These are phyloP conservation scores for Leptographium procerum DNA, from an alignment of 2,329 filamentous ascomycete species.

Conservation along the genomic window DNA sequence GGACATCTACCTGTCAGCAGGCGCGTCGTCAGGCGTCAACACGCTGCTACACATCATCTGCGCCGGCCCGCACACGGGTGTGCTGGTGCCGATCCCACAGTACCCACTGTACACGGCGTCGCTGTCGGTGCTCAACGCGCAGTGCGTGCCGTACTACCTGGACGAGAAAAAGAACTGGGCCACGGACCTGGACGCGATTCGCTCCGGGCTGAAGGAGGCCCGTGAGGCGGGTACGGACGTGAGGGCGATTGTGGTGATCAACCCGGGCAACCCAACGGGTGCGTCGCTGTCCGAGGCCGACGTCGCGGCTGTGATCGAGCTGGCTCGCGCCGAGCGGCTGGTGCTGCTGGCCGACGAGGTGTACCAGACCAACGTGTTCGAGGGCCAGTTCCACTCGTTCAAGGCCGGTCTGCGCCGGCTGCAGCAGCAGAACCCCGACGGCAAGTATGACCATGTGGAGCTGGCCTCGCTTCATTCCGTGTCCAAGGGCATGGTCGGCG, in stretches of 20 bases:
- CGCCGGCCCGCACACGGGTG: conserved; percentile 61
- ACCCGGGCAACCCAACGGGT: conserved; percentile 95
- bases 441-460: conserved; percentile 74
- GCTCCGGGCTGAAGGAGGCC: conserved; percentile 60
- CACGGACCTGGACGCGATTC: conserved; percentile 73
- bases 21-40: conserved; percentile 90
- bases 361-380: conserved; percentile 98
- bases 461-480: conserved; percentile 86
- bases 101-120: conserved; percentile 97
- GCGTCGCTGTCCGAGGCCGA: conserved; percentile 70
- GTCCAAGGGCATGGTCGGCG: conserved; percentile 97
- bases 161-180: conserved; percentile 82
- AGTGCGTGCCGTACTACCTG: conserved; percentile 85
- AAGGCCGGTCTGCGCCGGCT: conserved; percentile 76
- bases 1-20: conserved; percentile 81
- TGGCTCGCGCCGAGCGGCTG: conserved; percentile 73
- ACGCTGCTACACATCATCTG: conserved; percentile 86
- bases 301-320: conserved; percentile 73
- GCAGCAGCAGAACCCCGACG: conserved; percentile 62
- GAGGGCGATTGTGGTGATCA: conserved; percentile 91
- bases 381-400: conserved; percentile 90
- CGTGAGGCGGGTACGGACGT: conserved; percentile 71
- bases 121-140: conserved; percentile 72
- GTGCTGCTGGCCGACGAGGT: conserved; percentile 94
- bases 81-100: conserved; percentile 92